Percentiles rank a stretch among this genome's conserved stretches.
Evolutionary conservation across 139 green algal species (phyloP).

Genomic region (Tetraselmis striata): DNA sequence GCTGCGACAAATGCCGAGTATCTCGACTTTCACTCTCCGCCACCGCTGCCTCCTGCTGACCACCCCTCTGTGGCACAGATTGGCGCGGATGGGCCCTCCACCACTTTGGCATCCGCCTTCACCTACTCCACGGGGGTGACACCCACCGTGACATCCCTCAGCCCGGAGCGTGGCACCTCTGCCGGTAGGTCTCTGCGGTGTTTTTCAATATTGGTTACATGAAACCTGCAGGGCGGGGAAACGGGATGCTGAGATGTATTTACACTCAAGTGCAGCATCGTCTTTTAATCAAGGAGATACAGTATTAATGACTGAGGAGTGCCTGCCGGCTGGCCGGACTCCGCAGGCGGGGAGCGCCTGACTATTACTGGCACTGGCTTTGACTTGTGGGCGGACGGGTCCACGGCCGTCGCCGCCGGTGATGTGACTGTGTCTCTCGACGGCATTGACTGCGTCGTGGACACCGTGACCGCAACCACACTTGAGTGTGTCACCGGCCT

Average conservation of each 20-base stretch:
- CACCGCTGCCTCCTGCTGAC: too few relatives aligned
- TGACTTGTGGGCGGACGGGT: neutral
- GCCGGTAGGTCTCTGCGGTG: too few relatives aligned
- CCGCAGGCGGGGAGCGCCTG: slow-evolving; percentile 41
- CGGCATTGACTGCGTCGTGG: slow-evolving; percentile 14
- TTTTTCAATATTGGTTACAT: too few relatives aligned
- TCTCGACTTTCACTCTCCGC: too few relatives aligned
- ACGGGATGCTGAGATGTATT: too few relatives aligned
- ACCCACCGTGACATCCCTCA: slow-evolving; percentile 18
- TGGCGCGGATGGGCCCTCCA: neutral
- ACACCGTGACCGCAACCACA: neutral
- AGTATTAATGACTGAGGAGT: too few relatives aligned
- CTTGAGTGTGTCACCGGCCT: slow-evolving; percentile 6
- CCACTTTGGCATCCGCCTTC: slow-evolving; percentile 7
- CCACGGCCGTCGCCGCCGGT: neutral
- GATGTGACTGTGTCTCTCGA: slow-evolving; percentile 11
- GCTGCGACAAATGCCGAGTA: too few relatives aligned
- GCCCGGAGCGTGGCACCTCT: slow-evolving; percentile 33
- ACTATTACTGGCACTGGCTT: slow-evolving; percentile 16
- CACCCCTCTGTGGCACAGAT: too few relatives aligned
- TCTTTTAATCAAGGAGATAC: too few relatives aligned
- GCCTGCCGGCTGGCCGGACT: too few relatives aligned
- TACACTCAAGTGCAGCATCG: too few relatives aligned
- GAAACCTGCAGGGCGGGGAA: too few relatives aligned
- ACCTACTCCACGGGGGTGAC: slow-evolving; percentile 29